Conservation (phyloP, 257 asterid species). For the Gynochthodes officinalis region DNA sequence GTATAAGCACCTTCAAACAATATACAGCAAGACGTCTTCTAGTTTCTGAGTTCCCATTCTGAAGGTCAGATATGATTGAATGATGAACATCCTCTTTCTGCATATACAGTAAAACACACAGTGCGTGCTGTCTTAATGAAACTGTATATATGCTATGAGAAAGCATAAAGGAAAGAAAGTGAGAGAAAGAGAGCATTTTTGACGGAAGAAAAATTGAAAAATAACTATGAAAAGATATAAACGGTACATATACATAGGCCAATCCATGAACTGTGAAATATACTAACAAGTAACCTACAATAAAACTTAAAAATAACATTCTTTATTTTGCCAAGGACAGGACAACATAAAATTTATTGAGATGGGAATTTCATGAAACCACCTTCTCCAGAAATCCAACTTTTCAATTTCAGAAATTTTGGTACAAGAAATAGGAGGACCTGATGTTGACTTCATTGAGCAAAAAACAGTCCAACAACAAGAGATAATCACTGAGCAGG, state of each 20-base stretch:
- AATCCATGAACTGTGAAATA: neutral
- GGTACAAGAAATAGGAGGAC: neutral
- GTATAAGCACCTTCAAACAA: constrained; percentile 75
- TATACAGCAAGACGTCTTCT: constrained; percentile 97
- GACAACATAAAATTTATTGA: neutral
- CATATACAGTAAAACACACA: constrained; percentile 18
- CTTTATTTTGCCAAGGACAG: neutral
- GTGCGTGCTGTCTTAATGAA: constrained; percentile 11
- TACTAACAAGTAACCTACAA: neutral
- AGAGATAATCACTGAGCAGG: no score
- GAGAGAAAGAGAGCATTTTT: neutral
- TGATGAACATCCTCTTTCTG: constrained; percentile 99
- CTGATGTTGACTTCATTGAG: neutral
- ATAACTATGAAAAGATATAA: neutral
- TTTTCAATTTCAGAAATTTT: neutral
- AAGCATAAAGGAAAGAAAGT: constrained; percentile 4
- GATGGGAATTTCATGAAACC: neutral
- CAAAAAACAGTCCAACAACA: neutral
- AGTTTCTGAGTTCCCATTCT: constrained; percentile 91
- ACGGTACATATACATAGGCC: neutral
- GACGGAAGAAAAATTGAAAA: neutral
- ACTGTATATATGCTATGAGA: constrained; percentile 12
- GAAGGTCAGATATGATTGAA: constrained; percentile 96
- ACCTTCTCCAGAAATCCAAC: neutral
- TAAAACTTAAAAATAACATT: neutral